Conservation (phyloP, 2,329 filamentous ascomycete genomes). For the Botrytis elliptica region DNA sequence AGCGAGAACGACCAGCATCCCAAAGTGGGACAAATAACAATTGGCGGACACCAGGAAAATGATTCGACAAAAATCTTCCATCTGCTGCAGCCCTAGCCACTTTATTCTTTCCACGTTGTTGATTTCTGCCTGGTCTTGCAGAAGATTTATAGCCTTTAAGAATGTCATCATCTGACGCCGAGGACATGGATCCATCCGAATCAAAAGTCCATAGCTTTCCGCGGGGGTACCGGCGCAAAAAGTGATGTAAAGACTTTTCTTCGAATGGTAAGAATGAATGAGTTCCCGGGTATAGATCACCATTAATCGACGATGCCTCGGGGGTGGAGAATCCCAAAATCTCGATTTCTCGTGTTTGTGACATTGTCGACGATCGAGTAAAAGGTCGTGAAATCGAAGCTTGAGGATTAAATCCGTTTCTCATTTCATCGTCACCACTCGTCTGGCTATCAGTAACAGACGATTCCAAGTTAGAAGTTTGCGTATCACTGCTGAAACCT, state of each 20-base stretch:
- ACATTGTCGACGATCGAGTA: constrained; percentile 7
- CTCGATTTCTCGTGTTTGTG: constrained; percentile 29
- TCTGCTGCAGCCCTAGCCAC: constrained; percentile 33
- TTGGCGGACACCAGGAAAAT: constrained; percentile 48
- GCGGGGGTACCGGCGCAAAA: constrained; percentile 46
- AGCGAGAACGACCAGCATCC: constrained; percentile 47
- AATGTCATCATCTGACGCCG: constrained; percentile 46
- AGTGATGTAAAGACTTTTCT: constrained; percentile 34
- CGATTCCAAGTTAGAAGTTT: not conserved
- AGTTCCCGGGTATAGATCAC: constrained; percentile 32
- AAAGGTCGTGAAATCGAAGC: not conserved
- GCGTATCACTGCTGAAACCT: constrained; percentile 28
- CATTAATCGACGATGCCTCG: constrained; percentile 36
- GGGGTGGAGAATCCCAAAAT: constrained; percentile 39
- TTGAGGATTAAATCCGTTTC: not conserved
- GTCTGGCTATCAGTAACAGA: constrained; percentile 22
- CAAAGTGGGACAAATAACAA: constrained; percentile 51
- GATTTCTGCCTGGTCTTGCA: constrained; percentile 21
- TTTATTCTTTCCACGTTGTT: constrained; percentile 23
- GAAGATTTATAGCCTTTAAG: constrained; percentile 16
- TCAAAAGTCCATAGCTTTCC: constrained; percentile 51
- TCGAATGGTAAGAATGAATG: constrained; percentile 34
- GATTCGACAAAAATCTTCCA: constrained; percentile 37
- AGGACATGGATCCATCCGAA: constrained; percentile 44
- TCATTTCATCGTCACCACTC: constrained; percentile 10